These are phyloP conservation scores for Yarrowia hollandica DNA, from an alignment of 805 yeast species.

Conservation along the genomic window DNA sequence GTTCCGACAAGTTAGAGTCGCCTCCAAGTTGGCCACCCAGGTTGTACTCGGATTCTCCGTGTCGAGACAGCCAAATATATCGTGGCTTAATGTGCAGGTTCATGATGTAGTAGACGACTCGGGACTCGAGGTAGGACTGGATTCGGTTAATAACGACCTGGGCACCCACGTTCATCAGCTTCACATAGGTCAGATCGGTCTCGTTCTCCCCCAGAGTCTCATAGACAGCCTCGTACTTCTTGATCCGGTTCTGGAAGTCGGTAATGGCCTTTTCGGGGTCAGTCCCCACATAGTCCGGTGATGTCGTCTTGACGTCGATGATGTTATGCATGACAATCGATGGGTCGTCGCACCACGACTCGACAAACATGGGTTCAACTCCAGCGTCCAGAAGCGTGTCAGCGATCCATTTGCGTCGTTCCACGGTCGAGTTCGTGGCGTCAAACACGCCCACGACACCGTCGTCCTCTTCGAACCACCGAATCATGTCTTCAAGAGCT, in stretches of 20 bases:
- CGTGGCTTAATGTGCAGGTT: slow-evolving; percentile 91
- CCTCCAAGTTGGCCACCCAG: slow-evolving; percentile 96
- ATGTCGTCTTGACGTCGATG: slow-evolving; percentile 79
- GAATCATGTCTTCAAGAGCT: slow-evolving; percentile 78
- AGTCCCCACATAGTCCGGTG: slow-evolving; percentile 73
- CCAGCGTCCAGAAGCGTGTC: slow-evolving; percentile 47
- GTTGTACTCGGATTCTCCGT: slow-evolving; percentile 92
- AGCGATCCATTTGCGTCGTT: slow-evolving; percentile 65
- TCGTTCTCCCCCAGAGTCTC: slow-evolving; percentile 66
- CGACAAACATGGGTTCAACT: slow-evolving; percentile 89
- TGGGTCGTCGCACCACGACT: slow-evolving; percentile 85
- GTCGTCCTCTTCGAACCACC: slow-evolving; percentile 76
- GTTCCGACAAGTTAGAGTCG: slow-evolving; percentile 77
- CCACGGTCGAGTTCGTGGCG: slow-evolving; percentile 84
- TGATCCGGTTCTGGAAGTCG: slow-evolving; percentile 74
- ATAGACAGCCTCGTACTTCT: slow-evolving; percentile 70
- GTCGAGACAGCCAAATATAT: slow-evolving; percentile 89
- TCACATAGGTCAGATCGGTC: slow-evolving; percentile 71
- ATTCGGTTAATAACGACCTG: slow-evolving; percentile 87
- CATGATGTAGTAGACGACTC: slow-evolving; percentile 95
- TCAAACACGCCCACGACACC: slow-evolving; percentile 93
- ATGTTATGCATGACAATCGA: slow-evolving; percentile 76
- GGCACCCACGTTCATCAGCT: slow-evolving; percentile 81
- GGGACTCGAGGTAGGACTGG: slow-evolving; percentile 82
- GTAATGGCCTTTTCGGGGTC: slow-evolving; percentile 70